A percentile compares a stretch with the other conserved stretches of the same genome.
Evolutionary conservation across 2,329 filamentous ascomycete species (phyloP).

Genomic region (Colletotrichum destructivum): DNA sequence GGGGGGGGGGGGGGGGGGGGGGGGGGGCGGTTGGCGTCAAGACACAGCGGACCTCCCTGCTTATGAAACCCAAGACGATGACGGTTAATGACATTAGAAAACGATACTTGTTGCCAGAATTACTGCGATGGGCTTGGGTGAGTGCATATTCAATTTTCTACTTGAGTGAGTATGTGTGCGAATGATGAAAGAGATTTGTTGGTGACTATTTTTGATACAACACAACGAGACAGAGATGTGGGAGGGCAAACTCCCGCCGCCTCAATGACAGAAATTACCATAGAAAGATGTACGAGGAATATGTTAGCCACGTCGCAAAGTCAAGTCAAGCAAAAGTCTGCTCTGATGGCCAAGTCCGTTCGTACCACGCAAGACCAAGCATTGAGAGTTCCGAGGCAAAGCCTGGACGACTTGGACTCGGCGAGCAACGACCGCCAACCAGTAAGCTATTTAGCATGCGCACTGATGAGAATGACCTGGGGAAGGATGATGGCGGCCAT

Average conservation of each 20-base stretch:
- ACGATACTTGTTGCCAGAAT: conserved; percentile 3
- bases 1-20: not conserved
- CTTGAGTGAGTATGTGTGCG: not conserved
- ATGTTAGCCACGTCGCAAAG: not conserved
- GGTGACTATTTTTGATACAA: not conserved
- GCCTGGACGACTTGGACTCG: not conserved
- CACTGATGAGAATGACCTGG: conserved; percentile 63
- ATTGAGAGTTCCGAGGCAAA: not conserved
- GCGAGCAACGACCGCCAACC: not conserved
- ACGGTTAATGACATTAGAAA: conserved; percentile 40
- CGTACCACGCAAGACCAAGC: not conserved
- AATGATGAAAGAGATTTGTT: not conserved
- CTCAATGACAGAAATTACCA: not conserved
- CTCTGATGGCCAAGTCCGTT: no score
- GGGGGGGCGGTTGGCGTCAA: conserved; percentile 1
- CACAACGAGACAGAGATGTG: no score
- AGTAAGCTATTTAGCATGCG: conserved; percentile 37
- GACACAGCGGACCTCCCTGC: conserved; percentile 35
- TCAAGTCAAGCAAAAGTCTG: not conserved
- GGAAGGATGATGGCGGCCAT: conserved; percentile 65
- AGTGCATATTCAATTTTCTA: conserved; percentile 2
- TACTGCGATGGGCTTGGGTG: not conserved
- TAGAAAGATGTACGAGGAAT: no score
- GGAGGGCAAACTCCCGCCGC: not conserved
- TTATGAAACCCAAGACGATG: conserved; percentile 39